Evolutionary conservation across 176 grass and related monocot species (phyloP), one percentile per base, ranked within the genome.

Genomic region (Carex kokanica): DNA sequence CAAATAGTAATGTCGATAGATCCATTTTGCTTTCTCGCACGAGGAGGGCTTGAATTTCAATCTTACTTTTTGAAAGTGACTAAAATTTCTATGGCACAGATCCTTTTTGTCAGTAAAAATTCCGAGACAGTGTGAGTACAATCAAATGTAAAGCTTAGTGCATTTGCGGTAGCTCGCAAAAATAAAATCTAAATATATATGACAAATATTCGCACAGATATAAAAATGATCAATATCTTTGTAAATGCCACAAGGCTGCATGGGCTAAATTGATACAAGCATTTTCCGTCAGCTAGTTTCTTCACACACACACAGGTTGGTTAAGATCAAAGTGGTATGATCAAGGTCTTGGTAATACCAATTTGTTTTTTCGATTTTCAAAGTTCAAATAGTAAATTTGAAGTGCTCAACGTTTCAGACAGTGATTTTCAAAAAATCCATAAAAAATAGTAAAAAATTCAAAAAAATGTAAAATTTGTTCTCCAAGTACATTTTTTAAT

Each of bases 61-160:
- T 13, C 73, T 49, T 55, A 53, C 72, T 54, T 75, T 75, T 29
- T 5, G 23, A 75, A 77, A 77, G 49, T 77, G 73, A 31, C 23
- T 24, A 31, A 51, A 71, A 77, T 55, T 77, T 77, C 73, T 49
- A 55, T 53, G 45, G 49, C 32, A 77, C 73, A 55, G 27, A 51
- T 77, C 17, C 4, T 75, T 74, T 77, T 31, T 38, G 47, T 31
- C 73, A 77, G 73, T 2, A 17, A 54, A 77, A 54, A 77, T 77
- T 18, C 6, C 2, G 45, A 23, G 23, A 75, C 72, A 75, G 25
- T 74, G 71, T 74, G 71, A 53, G 21, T 52, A 23, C 43, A 31
- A 52, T 17, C 23, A 75, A 45, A 24, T 9, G 45, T 75, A 52
- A 7, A 2, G 2, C 10, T 51, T 65, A 75, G 47, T 27, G 15